Base-by-base conservation (phyloP, 345 rosid genomes). In the Brassica carinata region DNA sequence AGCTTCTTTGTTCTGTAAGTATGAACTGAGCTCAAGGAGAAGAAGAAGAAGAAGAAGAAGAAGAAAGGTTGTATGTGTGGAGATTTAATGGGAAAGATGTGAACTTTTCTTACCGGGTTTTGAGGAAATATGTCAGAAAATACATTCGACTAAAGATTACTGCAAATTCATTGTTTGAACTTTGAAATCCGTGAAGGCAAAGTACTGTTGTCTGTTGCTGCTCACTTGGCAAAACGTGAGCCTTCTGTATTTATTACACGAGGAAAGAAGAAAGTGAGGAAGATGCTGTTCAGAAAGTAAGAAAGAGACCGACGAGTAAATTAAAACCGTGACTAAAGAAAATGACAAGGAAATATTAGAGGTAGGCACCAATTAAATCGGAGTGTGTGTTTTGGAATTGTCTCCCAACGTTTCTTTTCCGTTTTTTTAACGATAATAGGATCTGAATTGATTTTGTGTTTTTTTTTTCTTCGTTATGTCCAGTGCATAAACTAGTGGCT, bases 301-400 rank as follows among this genome's bases (percentile, higher is more conserved):
- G 82, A 80, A 7, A 68, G 79, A 10, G 83, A 80, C 79, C 3
- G 1, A 2, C 26, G 83, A 62, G 83, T 80, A 62, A 62, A 62
- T 36, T 1, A 19, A 80, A 80, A 74, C 83, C 83, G 83, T 80
- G 83, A 80, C 48, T 10, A 53, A 31, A 68, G 74, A 79, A 67
- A 53, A 43, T 8, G 64, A 73, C 83, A 53, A 73, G 23, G 63
- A 19, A 40, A 7, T 10, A 64, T 57, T 45, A 72, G 58, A 14
- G 18, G 67, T 55, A 26, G 27, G 63, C 74, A 70, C 63, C 18
- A 8, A 30, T 8, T 26, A 70, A 70, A 70, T 70, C 15, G 67
- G 30, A 64, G 65, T 72, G 61, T 36, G 58, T 64, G 2, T 64
- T 65, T 79, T 79, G 82, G 77, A 66, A 15, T 66, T 40, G 82